These are phyloP conservation scores for Picea abies DNA, from an alignment of 83 land plant genomes.

Conservation along the genomic window DNA sequence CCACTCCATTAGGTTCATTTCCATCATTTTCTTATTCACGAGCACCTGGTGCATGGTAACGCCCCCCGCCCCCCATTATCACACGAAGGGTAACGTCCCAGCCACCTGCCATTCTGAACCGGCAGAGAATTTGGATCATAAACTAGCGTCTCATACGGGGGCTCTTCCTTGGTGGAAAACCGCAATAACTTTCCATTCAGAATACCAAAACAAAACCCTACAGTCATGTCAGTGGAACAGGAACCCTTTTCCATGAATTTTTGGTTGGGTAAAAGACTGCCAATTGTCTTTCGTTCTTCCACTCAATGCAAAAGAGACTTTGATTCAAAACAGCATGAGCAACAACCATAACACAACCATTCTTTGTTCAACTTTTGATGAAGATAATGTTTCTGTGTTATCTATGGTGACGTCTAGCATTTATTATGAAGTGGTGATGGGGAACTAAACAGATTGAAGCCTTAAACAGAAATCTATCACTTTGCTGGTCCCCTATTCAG, in stretches of 20 bases:
- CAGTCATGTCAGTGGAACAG: slow-evolving; percentile 57
- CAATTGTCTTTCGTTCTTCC: slow-evolving; percentile 80
- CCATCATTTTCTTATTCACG: too few species aligned
- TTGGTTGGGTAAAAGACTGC: slow-evolving; percentile 57
- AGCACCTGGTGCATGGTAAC: too few species aligned
- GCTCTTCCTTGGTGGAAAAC: slow-evolving; percentile 50
- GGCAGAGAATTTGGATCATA: slow-evolving; percentile 70
- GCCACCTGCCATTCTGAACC: slow-evolving; percentile 76
- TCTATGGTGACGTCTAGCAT: too few species aligned
- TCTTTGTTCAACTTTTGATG: too few species aligned
- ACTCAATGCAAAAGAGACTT: slow-evolving; percentile 76
- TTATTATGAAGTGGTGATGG: too few species aligned
- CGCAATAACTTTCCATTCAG: slow-evolving; percentile 61
- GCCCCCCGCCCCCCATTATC: too few species aligned
- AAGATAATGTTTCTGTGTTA: too few species aligned
- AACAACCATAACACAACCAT: slow-evolving; percentile 82
- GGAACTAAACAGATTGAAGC: too few species aligned
- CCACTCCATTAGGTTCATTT: too few species aligned
- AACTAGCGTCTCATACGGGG: slow-evolving; percentile 46
- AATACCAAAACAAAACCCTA: slow-evolving; percentile 60
- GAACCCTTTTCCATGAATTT: slow-evolving; percentile 62
- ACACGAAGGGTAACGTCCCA: too few species aligned
- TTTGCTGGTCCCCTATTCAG: too few species aligned
- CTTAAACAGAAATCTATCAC: too few species aligned
- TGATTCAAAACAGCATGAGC: slow-evolving; percentile 66